Evolutionary conservation across 73 alveolate genomes (phyloP), one percentile per base, ranked within the genome.

Genomic region (Paramecium sexaurelia): DNA sequence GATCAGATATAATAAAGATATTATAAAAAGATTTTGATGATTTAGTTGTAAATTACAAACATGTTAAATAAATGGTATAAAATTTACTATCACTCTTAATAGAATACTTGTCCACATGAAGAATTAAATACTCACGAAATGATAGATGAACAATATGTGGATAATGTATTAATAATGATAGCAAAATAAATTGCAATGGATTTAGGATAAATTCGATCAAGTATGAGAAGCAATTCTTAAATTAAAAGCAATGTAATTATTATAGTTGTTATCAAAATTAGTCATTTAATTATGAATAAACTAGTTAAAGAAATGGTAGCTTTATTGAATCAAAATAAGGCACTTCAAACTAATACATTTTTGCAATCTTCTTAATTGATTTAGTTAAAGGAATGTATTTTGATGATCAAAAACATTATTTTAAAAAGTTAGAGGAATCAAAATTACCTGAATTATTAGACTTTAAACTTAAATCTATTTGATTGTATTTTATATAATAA

Each of bases 141-240:
- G 90, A 78, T 78, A 36, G 90, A 78, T 78, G 90, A 78, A 24
- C 6, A 78, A 19, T 78, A 78, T 78, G 90, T 78, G 40, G 90
- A 78, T 43, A 78, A 78, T 78, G 90, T 78, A 22, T 43, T 78
- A 22, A 78, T 78, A 17, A 78, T 78, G 90, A 78, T 78, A 29
- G 90, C 90, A 1, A 78, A 78, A 43, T 78, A 78, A 78, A 78
- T 78, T 37, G 68, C 90, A 3, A 41, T 78, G 90, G 90, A 78
- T 20, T 43, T 78, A 6, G 90, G 90, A 19, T 78, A 78, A 78
- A 61, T 78, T 39, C 45, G 90, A 78, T 78, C 90, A 41, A 39
- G 75, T 24, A 78, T 78, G 68, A 78, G 90, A 78, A 41, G 75
- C 19, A 78, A 78, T 40, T 41, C 75, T 19, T 24, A 78, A 45